phyloP scores from a whole-genome alignment of 2,329 filamentous ascomycete genomes.

The Neopestalotiopsis rosae region DNA sequence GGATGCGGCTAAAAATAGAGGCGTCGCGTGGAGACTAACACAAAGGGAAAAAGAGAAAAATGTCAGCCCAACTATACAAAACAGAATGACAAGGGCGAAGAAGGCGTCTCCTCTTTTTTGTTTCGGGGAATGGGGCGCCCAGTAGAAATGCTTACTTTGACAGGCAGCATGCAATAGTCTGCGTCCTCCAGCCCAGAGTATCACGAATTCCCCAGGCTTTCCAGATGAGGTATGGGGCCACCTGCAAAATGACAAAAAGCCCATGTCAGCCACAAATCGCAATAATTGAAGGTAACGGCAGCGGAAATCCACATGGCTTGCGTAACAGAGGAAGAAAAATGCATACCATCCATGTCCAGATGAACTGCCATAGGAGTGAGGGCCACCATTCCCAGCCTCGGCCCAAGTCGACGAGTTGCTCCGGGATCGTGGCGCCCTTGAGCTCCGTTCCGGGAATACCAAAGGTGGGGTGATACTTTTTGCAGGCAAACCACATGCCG shows the following conservation, averaged over 20 bases:
- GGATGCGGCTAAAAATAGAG: slow-evolving; percentile 60
- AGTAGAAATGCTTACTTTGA: slow-evolving; percentile 31
- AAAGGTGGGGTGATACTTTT: slow-evolving; percentile 61
- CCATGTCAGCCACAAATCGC: slow-evolving; percentile 11
- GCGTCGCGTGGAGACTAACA: slow-evolving; percentile 56
- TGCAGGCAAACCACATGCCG: slow-evolving; percentile 60
- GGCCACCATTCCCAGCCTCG: slow-evolving; percentile 67
- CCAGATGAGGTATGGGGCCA: slow-evolving; percentile 57
- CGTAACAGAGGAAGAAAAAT: not conserved
- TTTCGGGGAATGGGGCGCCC: no score
- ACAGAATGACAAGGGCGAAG: not conserved
- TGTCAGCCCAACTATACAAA: not conserved
- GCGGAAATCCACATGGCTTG: not conserved
- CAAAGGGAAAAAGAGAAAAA: slow-evolving; percentile 14
- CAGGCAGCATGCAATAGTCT: slow-evolving; percentile 50
- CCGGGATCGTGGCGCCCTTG: slow-evolving; percentile 37
- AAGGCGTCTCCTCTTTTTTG: no score
- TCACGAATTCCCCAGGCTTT: slow-evolving; percentile 59
- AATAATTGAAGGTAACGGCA: not conserved
- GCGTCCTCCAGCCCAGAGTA: slow-evolving; percentile 61
- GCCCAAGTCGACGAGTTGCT: slow-evolving; percentile 46
- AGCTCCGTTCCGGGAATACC: slow-evolving; percentile 46
- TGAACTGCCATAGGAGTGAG: slow-evolving; percentile 57
- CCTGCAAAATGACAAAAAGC: slow-evolving; percentile 27
- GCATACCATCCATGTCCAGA: slow-evolving; percentile 57